Base-by-base conservation (phyloP, 2,329 filamentous ascomycete species). In the Immersiporthe knoxdaviesiana region DNA sequence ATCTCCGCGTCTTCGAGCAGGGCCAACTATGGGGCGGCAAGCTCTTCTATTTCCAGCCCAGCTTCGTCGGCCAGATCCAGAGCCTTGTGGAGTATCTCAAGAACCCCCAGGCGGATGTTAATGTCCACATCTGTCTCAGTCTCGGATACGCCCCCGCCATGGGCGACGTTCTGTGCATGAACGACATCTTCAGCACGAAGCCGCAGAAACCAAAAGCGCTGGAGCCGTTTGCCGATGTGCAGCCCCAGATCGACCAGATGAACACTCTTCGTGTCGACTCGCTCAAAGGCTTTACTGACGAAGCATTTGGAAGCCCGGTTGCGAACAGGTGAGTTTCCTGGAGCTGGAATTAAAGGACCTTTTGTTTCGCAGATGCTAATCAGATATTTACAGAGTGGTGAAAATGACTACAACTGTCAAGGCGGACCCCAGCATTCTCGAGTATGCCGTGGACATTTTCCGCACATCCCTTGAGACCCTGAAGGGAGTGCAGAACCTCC, bases 1-100 rank as follows among this genome's bases (percentile, higher is more conserved):
- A 78, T 61, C 27, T 74, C 21, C 50, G 30, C 11, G 50, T 60
- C 18, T 72, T 74, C 58, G 39, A 68, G n/a, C 72, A 74, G 63
- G 72, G 68, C 3, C 68, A 54, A 12, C 5, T 81, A 14, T 80
- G 77, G 78, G 78, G 76, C 18, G 78, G 78, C 6, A 72, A 68
- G n/a, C 1, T 74, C 59, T 74, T 69, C 62, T 74, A 74, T 47
- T 73, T 72, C 59, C 66, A 59, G 14, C 69, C 67, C 18, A 72
- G 68, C 18, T 70, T 65, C 47, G 11, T 32, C 14, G 32, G 44
- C 3, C 63, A 65, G 63, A 65, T 65, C 7, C 47, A 58, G 32
- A 56, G 47, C 50, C 47, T 65, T 32, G 63, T 65, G 21, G 47
- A 32, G 18, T 56, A 65, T 24, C 47, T 65, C 27, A 32, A 65